Percentiles rank a stretch among this genome's conserved stretches.
These are phyloP conservation scores for Polyporus tsugae DNA, from an alignment of 1,284 basidiomycete species.

Conservation along the genomic window DNA sequence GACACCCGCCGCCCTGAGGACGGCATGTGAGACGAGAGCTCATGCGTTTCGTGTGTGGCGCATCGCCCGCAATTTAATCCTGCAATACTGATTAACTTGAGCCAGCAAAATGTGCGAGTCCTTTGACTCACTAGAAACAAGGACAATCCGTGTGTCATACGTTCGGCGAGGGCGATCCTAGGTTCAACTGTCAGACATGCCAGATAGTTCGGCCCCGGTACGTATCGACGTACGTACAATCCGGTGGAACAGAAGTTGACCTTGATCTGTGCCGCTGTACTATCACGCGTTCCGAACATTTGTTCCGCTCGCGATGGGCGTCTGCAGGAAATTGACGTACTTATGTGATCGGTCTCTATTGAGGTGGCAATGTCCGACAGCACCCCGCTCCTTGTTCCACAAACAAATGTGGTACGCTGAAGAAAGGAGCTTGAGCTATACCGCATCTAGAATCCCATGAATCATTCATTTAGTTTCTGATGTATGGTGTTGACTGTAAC, in stretches of 20 bases:
- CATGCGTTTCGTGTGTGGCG: neutral
- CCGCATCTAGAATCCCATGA: neutral
- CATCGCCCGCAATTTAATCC: neutral
- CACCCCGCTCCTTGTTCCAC: neutral
- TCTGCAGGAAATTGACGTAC: neutral
- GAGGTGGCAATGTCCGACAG: neutral
- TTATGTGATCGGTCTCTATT: neutral
- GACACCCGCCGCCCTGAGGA: neutral
- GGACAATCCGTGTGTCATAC: neutral
- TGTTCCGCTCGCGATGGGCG: neutral
- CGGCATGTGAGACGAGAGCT: constrained; percentile 1
- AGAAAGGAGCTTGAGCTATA: neutral
- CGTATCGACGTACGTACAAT: neutral
- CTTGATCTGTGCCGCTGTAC: neutral
- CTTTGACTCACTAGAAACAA: neutral
- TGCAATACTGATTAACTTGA: neutral
- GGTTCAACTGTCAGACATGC: neutral
- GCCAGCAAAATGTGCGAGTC: neutral
- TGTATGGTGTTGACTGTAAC: neutral
- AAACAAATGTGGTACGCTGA: neutral
- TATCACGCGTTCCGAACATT: neutral
- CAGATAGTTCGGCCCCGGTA: neutral
- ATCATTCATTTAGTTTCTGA: neutral
- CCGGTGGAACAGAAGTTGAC: neutral
- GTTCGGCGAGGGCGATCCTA: neutral